phyloP scores from a whole-genome alignment of 78 protist genomes.

The Monocercomonoides exilis region DNA sequence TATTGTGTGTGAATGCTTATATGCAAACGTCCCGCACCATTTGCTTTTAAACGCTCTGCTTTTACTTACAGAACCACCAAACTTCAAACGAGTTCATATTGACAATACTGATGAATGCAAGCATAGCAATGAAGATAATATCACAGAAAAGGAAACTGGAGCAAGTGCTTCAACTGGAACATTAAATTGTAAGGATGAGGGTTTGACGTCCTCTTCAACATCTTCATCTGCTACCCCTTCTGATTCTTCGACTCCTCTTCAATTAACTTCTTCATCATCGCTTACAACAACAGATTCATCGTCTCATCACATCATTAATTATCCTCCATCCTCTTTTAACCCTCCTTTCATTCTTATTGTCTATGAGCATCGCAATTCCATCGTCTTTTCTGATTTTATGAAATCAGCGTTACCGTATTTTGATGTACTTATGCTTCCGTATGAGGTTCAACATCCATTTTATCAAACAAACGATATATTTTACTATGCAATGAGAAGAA shows the following conservation, averaged over 20 bases:
- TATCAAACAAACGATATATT: neutral
- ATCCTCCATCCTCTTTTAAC: no score
- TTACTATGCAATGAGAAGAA: no score
- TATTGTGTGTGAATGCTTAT: neutral
- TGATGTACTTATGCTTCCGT: neutral
- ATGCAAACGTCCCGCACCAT: neutral
- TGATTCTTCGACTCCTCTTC: neutral
- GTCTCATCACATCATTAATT: no score
- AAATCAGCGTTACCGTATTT: neutral
- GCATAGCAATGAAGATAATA: no score
- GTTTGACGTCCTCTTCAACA: neutral
- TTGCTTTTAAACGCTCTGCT: neutral
- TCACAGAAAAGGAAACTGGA: no score
- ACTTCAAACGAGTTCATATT: no score
- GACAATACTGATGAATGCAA: no score
- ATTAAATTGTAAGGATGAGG: neutral
- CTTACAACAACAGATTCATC: no score
- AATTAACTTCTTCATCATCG: no score
- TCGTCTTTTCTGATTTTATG: neutral
- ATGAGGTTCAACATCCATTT: neutral
- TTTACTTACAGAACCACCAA: no score
- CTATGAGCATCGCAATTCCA: neutral
- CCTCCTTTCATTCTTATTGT: neutral
- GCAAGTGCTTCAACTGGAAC: no score
- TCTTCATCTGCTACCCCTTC: neutral